phyloP scores from a whole-genome alignment of 2,329 filamentous ascomycete species.

The Ceratocystis destructans region DNA sequence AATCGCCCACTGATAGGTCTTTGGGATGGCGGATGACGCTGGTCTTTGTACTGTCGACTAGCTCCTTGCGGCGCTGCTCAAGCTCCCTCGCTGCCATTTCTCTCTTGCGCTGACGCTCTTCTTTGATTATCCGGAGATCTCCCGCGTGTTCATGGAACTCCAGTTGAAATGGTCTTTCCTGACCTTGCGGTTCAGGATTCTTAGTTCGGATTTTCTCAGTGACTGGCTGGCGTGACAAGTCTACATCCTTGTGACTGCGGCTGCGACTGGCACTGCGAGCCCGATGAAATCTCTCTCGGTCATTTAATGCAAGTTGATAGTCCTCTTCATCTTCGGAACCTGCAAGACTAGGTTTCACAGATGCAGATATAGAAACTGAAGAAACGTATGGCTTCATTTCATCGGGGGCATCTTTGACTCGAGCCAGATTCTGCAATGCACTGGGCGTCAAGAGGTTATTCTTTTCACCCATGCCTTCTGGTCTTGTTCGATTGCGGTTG shows the following conservation, averaged over 20 bases:
- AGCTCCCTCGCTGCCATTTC: constrained; percentile 71
- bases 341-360: constrained; percentile 35
- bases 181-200: neutral
- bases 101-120: constrained; percentile 52
- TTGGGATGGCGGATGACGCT: constrained; percentile 63
- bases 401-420: no score
- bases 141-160: constrained; percentile 32
- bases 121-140: constrained; percentile 42
- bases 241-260: constrained; percentile 23
- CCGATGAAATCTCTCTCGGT: constrained; percentile 43
- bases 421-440: constrained; percentile 22
- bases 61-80: constrained; percentile 72
- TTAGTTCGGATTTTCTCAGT: neutral
- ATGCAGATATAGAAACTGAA: constrained; percentile 43
- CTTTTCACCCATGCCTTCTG: constrained; percentile 1
- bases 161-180: constrained; percentile 18
- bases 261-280: constrained; percentile 38
- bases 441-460: constrained; percentile 51
- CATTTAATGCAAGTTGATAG: constrained; percentile 38
- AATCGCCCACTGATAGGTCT: constrained; percentile 30
- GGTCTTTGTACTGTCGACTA: constrained; percentile 65
- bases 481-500: neutral
- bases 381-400: constrained; percentile 10
- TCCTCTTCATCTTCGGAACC: constrained; percentile 54
- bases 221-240: constrained; percentile 21